phyloP scores from a whole-genome alignment of 2,329 filamentous ascomycete species.

The Corynespora cassiicola region DNA sequence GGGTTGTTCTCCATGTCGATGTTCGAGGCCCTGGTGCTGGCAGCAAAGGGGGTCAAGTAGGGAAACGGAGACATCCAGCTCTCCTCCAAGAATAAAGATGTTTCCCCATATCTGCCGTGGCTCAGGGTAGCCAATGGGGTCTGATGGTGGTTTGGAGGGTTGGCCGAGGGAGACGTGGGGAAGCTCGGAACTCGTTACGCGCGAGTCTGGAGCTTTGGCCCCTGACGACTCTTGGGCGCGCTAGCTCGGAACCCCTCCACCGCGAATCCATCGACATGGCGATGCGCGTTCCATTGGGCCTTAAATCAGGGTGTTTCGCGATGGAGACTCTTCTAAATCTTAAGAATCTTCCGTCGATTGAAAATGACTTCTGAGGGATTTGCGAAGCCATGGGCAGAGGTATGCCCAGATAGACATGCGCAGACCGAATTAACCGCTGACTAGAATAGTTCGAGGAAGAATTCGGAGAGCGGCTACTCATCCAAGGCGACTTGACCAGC shows the following conservation, averaged over 20 bases:
- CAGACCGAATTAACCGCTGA: conserved; percentile 11
- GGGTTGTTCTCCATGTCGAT: conserved; percentile 35
- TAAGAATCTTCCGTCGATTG: conserved; percentile 1
- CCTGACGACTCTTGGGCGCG: conserved; percentile 5
- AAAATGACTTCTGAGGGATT: conserved; percentile 27
- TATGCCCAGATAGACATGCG: conserved; percentile 3
- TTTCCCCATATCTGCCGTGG: conserved; percentile 19
- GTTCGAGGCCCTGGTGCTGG: conserved; percentile 20
- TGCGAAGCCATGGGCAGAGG: conserved; percentile 37
- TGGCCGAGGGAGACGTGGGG: conserved; percentile 30
- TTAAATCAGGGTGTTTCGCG: conserved; percentile 1
- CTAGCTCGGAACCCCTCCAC: conserved; percentile 9
- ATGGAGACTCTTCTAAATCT: conserved; percentile 11
- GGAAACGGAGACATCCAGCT: conserved; percentile 12
- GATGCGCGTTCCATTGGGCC: conserved; percentile 9
- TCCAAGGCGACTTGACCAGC: conserved; percentile 27
- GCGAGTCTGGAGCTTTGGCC: conserved; percentile 21
- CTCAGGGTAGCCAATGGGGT: conserved; percentile 18
- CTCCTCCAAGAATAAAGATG: conserved; percentile 7
- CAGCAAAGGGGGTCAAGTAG: conserved; percentile 8
- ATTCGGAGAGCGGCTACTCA: conserved; percentile 32
- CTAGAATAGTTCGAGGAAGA: conserved; percentile 38
- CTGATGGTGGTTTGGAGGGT: conserved; percentile 5
- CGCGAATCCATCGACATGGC: conserved; percentile 3
- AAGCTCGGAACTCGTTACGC: conserved; percentile 31